These are phyloP conservation scores for Leccinum subspadiceum DNA, from an alignment of 1,284 basidiomycete genomes.

Conservation along the genomic window DNA sequence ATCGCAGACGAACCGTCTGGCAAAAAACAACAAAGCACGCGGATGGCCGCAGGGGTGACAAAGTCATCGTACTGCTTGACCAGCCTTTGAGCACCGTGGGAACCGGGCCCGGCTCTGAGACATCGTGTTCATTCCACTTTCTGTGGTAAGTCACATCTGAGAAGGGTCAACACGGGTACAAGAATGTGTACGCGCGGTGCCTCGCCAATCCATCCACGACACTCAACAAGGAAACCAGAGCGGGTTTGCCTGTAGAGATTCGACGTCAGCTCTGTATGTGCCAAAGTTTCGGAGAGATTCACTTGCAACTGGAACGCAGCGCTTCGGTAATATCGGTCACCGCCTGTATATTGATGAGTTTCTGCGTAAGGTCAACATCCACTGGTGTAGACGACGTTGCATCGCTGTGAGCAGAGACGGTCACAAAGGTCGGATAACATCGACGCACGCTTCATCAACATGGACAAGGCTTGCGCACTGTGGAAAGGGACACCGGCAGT, in stretches of 20 bases:
- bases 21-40: conserved; percentile 26
- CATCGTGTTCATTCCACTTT: conserved; percentile 10
- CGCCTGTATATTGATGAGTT: conserved; percentile 15
- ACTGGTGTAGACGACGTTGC: conserved; percentile 10
- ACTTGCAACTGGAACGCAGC: conserved; percentile 21
- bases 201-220: conserved; percentile 22
- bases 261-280: neutral
- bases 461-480: conserved; percentile 29
- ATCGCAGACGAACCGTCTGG: conserved; percentile 20
- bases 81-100: conserved; percentile 21
- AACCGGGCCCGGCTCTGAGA: conserved; percentile 3
- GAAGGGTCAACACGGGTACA: neutral
- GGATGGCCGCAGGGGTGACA: conserved; percentile 30
- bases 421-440: neutral
- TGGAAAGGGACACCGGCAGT: conserved; percentile 24
- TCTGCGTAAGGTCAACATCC: conserved; percentile 10
- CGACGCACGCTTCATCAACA: conserved; percentile 25
- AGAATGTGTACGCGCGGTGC: conserved; percentile 12
- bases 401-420: neutral
- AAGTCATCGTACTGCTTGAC: conserved; percentile 26
- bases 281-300: neutral
- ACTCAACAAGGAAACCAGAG: conserved; percentile 22
- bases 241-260: conserved; percentile 15
- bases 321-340: conserved; percentile 23
- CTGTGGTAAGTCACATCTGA: conserved; percentile 5